Evolutionary conservation across 163 green algal species (phyloP).

Genomic region (Scenedesmus sp.): DNA sequence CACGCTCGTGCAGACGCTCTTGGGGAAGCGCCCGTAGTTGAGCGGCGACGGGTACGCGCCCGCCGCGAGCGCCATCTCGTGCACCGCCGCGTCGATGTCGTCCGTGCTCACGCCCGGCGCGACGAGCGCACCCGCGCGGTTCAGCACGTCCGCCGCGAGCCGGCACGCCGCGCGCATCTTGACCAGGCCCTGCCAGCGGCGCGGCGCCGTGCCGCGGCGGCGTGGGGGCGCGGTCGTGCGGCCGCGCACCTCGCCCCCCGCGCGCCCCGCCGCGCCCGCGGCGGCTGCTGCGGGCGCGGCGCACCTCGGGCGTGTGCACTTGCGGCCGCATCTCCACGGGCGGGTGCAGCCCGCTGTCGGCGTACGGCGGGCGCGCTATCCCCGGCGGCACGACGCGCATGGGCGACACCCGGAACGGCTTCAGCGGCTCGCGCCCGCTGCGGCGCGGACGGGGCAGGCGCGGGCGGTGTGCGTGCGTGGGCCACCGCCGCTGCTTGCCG

Average conservation of each 20-base stretch:
- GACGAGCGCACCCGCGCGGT: slow-evolving; percentile 79
- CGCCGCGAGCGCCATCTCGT: slow-evolving; percentile 83
- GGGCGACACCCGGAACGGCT: slow-evolving; percentile 67
- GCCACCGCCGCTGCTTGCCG: slow-evolving; percentile 12
- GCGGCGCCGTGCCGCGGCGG: slow-evolving; percentile 64
- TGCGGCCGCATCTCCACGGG: not conserved
- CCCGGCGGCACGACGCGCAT: slow-evolving; percentile 25
- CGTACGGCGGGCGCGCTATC: slow-evolving; percentile 41
- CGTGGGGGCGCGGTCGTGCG: no score
- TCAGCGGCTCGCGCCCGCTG: slow-evolving; percentile 54
- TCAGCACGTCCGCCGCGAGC: slow-evolving; percentile 80
- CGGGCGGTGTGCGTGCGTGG: not conserved
- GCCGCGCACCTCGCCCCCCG: not conserved
- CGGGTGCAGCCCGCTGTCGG: slow-evolving; percentile 53
- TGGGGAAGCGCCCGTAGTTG: slow-evolving; percentile 94
- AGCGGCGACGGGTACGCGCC: slow-evolving; percentile 92
- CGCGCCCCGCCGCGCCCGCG: not conserved
- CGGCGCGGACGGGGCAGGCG: not conserved
- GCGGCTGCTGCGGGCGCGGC: slow-evolving; percentile 1
- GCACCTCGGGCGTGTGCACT: slow-evolving; percentile 45
- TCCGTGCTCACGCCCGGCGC: slow-evolving; percentile 94
- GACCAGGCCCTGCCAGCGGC: slow-evolving; percentile 64
- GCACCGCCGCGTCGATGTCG: slow-evolving; percentile 92
- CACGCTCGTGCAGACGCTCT: slow-evolving; percentile 97
- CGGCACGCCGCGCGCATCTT: slow-evolving; percentile 76